Base-by-base conservation (phyloP, 345 rosid genomes). In the Murraya paniculata region DNA sequence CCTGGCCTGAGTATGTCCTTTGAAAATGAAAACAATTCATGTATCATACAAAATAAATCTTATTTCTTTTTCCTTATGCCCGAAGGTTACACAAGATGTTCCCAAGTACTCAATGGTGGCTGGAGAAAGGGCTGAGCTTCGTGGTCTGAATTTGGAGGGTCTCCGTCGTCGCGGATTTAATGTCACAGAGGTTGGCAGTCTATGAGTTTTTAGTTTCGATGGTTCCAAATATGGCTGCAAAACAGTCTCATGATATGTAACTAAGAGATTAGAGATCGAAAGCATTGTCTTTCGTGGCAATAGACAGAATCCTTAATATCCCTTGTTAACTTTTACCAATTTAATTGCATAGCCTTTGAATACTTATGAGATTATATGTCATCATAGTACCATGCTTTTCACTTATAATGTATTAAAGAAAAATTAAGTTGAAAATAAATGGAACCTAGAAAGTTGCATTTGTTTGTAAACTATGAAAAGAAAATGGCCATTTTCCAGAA, bases 81-180 rank as follows among this genome's bases (percentile, higher is more conserved):
- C 62, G 68, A 75, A 95, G 98, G 93, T 94, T 78, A 82, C 98
- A 62, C 97, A 96, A 89, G 98, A 96, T 85, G 97, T 96, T 55
- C 99, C 97, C 57, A 94, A 81, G 81, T 96, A 89, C 84, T 86
- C 86, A 76, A 89, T 96, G 99, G 98, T 96, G 72, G 81, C 94
- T 73, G 97, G 97, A 79, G 97, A 90, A 83, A 88, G 98, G 87
- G 93, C 97, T 27, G 93, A 89, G 82, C 93, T 96, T 83, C 95
- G 91, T 8, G 97, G 99, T 85, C 82, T 94, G 81, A 94, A 96
- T 85, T 83, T 91, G 61, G 97, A 94, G 77, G 97, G 99, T 71
- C 97, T 94, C 78, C 90, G 87, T 64, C 94, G 97, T 57, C 82
- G 76, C 87, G 94, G 95, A 83, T 94, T 94, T 79, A 85, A 83